Base-by-base conservation (phyloP, 164 flowering plant species). In the Chimonanthus praecox region DNA sequence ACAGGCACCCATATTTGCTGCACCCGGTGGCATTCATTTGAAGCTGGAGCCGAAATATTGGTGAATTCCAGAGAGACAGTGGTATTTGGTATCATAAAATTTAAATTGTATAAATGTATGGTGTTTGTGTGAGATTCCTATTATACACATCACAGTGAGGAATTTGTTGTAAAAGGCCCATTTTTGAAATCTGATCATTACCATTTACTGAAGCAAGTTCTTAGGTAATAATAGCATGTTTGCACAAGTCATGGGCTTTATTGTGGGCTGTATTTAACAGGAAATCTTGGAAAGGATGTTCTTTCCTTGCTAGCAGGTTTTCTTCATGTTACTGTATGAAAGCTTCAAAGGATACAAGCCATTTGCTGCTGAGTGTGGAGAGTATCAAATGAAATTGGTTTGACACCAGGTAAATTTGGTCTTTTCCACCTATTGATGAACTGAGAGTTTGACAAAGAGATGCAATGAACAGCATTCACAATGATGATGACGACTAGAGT, bases 11-110 rank as follows among this genome's bases (percentile, higher is more conserved):
- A 71, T 81, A 63, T 78, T 78, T 72, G 74, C 83, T 61, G 79
- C 78, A 10, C 33, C 62, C 33, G 43, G 75, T 4, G 82, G 80
- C 73, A 74, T 78, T 73, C 88, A 80, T 47, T 20, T 87, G 82
- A 87, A 90, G 86, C 89, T 81, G 75, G 90, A 88, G 79, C 90
- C 87, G 20, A 81, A 87, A 76, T 82, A 82, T 78, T 82, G 85
- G 84, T 80, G 72, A 64, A 51, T 16, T 79, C 60, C 64, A 48
- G 72, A 69, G 47, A 75, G 62, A 54, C 61, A 6, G 44, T 13
- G 20, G 68, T 21, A 65, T 67, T 69, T 68, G 76, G 71, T 73
- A 16, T 68, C 80, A 85, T 80, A 81, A 72, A 62, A 47, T 58
- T 75, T 76, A 77, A 79, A 63, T 68, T 81, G 85, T 81, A 83